Conservation (phyloP, 345 rosid genomes). For the Lumnitzera littorea region DNA sequence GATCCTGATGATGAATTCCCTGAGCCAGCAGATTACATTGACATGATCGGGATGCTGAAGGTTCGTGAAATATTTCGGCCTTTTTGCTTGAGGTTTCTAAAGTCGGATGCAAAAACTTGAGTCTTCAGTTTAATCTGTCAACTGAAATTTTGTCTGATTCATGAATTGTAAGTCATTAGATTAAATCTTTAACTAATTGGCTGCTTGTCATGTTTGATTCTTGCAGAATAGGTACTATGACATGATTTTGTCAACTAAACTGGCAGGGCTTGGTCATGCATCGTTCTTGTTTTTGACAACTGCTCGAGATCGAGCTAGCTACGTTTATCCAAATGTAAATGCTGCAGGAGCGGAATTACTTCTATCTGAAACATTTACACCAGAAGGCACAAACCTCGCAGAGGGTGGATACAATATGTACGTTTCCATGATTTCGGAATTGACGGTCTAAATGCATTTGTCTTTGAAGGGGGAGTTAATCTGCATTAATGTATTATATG, state of each 20-base stretch:
- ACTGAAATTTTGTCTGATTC: too few relatives aligned
- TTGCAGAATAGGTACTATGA: constrained; percentile 88
- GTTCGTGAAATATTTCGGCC: constrained; percentile 18
- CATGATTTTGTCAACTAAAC: constrained; percentile 82
- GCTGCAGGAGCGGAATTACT: constrained; percentile 90
- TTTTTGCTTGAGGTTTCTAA: not conserved
- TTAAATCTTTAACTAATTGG: too few relatives aligned
- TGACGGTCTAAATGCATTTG: too few relatives aligned
- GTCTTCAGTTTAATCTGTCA: too few relatives aligned
- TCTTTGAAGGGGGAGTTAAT: too few relatives aligned
- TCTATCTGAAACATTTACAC: constrained; percentile 64
- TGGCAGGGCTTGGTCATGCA: constrained; percentile 90
- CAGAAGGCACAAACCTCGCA: constrained; percentile 60
- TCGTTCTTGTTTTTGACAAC: constrained; percentile 82
- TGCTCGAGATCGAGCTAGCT: constrained; percentile 80
- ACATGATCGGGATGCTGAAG: constrained; percentile 81
- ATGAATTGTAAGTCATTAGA: too few relatives aligned
- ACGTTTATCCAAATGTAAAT: constrained; percentile 85
- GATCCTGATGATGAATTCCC: constrained; percentile 86
- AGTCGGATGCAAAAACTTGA: too few relatives aligned
- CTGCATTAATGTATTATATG: too few relatives aligned
- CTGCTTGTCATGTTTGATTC: not conserved
- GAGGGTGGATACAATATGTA: constrained; percentile 75
- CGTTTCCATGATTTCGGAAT: constrained; percentile 7
- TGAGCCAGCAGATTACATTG: constrained; percentile 73